phyloP scores from a whole-genome alignment of 164 flowering plant genomes.

The Dillenia turbinata region DNA sequence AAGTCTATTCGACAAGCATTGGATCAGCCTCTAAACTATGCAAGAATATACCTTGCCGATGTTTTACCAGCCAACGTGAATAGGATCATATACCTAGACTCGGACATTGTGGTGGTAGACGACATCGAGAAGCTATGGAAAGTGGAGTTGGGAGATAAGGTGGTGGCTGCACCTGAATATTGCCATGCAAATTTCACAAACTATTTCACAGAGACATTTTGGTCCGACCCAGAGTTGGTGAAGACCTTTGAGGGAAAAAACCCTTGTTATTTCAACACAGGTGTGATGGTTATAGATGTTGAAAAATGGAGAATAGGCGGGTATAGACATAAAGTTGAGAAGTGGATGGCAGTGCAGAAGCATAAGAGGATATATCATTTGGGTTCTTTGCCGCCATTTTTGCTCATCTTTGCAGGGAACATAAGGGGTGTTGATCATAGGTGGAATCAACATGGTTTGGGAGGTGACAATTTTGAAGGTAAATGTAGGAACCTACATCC shows the following conservation, averaged over 20 bases:
- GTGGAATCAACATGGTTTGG: slow-evolving; percentile 67
- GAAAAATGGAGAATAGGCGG: slow-evolving; percentile 59
- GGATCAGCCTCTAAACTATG: slow-evolving; percentile 75
- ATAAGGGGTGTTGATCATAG: slow-evolving; percentile 49
- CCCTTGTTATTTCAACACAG: slow-evolving; percentile 72
- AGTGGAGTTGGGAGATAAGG: slow-evolving; percentile 49
- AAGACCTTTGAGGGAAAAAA: slow-evolving; percentile 40
- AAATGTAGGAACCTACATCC: slow-evolving; percentile 54
- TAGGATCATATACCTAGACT: slow-evolving; percentile 68
- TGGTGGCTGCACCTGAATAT: slow-evolving; percentile 71
- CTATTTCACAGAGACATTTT: slow-evolving; percentile 53
- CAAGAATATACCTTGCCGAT: slow-evolving; percentile 57
- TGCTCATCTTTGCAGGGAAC: slow-evolving; percentile 55
- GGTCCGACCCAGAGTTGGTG: slow-evolving; percentile 40
- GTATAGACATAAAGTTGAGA: slow-evolving; percentile 49
- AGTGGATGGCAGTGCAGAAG: slow-evolving; percentile 68
- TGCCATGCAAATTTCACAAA: slow-evolving; percentile 64
- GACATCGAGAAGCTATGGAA: slow-evolving; percentile 50
- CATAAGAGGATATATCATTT: slow-evolving; percentile 44
- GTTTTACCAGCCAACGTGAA: slow-evolving; percentile 40
- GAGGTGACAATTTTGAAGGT: slow-evolving; percentile 55
- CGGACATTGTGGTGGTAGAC: slow-evolving; percentile 64
- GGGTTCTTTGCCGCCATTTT: slow-evolving; percentile 60
- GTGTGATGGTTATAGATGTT: slow-evolving; percentile 67
- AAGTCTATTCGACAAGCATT: slow-evolving; percentile 62